Conservation (phyloP, 768 basidiomycete species). For the Rhodotorula taiwanensis region DNA sequence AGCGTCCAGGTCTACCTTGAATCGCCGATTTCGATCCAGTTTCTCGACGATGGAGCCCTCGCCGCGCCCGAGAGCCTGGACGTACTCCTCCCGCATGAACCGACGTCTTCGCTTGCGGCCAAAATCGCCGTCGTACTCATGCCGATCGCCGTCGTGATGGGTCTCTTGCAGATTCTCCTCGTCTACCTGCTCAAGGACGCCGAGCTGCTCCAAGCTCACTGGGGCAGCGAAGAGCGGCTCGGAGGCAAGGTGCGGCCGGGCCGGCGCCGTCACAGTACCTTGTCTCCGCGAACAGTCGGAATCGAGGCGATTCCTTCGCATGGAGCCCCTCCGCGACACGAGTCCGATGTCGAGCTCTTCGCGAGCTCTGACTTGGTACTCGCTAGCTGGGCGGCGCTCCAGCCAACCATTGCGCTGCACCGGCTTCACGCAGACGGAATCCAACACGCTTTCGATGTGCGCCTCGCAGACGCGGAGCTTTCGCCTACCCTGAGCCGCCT, state of each 20-base stretch:
- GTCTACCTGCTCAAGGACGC: constrained; percentile 84
- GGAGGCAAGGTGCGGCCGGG: constrained; percentile 36
- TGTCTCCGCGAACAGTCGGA: constrained; percentile 14
- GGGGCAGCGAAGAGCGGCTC: constrained; percentile 45
- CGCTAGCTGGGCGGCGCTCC: constrained; percentile 61
- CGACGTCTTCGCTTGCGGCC: constrained; percentile 46
- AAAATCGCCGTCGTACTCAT: constrained; percentile 59
- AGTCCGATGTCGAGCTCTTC: constrained; percentile 74
- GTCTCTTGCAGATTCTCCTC: constrained; percentile 65
- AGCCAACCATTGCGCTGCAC: constrained; percentile 58
- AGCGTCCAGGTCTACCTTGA: constrained; percentile 73
- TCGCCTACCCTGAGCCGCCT: constrained; percentile 50
- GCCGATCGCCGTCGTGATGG: constrained; percentile 73
- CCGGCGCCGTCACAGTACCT: constrained; percentile 43
- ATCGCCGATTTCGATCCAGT: constrained; percentile 66
- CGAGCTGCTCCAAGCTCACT: constrained; percentile 80
- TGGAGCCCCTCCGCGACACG: constrained; percentile 56
- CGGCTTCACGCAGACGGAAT: constrained; percentile 55
- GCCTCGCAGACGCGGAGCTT: constrained; percentile 43
- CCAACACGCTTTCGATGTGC: too few relatives aligned
- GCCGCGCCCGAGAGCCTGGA: constrained; percentile 14
- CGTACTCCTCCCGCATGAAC: neutral
- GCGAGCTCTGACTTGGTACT: constrained; percentile 63
- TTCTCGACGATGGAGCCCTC: constrained; percentile 45
- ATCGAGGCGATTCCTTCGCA: constrained; percentile 51